Base-by-base conservation (phyloP, 495 filamentous ascomycete genomes). In the Penicillium coprophilum region DNA sequence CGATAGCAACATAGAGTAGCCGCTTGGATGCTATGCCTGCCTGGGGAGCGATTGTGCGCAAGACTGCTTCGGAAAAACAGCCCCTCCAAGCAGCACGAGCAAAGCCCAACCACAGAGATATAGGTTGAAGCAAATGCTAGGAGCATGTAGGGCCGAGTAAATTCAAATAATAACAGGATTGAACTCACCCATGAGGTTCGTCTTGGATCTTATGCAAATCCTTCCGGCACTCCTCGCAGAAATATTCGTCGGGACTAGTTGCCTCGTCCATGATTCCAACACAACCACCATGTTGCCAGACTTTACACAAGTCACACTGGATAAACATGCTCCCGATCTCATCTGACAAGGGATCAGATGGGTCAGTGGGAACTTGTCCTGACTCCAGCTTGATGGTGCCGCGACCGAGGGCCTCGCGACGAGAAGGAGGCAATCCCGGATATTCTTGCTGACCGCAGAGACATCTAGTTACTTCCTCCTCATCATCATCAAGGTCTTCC, bases 261-360 rank as follows among this genome's bases (percentile, higher is more conserved):
- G 88, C 86, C 69, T 93, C 91, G 58, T 96, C 91, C 80, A 91
- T 92, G 61, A 99, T 96, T 36, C 94, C 94, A 48, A 99, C 95
- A 73, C 94, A 99, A 54, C 91, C 92, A 67, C 94, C 95, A 65
- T 99, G 94, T 67, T 99, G 94, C 94, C 94, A 99, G 52, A 97
- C 94, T 70, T 96, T 95, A 75, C 94, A 99, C 46, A 84, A 78
- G 71, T 99, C 94, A 82, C 94, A 99, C 77, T 97, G 94, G 57
- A 99, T 92, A 70, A 96, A 99, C 71, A 97, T 87, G 15, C 93
- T 92, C 36, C 94, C 93, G 46, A 89, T 78, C 45, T 96, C 93
- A 63, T 97, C 92, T 27, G 86, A 82, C 46, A 90, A 73, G 17
- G 70, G 36, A 49, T 79, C 75, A n/a, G 74, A 73, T 39, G 68